Evolutionary conservation across 2,329 filamentous ascomycete genomes (phyloP), one percentile per base, ranked within the genome.

Genomic region (Rhinocladiella mackenziei): DNA sequence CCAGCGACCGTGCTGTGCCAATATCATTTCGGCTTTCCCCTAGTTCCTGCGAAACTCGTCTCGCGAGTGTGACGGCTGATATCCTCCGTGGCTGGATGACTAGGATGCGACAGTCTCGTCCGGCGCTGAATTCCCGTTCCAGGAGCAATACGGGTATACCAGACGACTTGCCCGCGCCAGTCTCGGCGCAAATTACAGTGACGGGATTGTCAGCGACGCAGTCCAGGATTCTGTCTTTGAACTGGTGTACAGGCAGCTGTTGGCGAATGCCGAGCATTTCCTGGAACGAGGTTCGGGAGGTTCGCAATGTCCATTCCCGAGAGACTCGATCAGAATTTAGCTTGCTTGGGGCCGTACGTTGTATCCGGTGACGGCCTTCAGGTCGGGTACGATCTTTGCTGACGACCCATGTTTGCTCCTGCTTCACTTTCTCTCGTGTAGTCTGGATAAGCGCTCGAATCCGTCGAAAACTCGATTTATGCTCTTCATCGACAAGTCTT

Each of bases 61-160:
- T 82, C 29, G 92, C 92, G 35, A 98, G 72, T 10, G 92, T 97
- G 29, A 98, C 91, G 7, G 92, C 92, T 11, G 92, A 98, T 50
- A 98, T 98, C 62, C 92, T 82, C 31, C 92, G 81, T 25, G 92
- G 92, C 62, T 98, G 89, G 0, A 92, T 96, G 62, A 92, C 95
- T 62, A 91, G 97, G 8, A 98, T 82, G 60, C 94, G 96, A 67
- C 89, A 97, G 4, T 80, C 72, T 53, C 81, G 83, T 3, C 89
- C 91, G 51, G 83, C 78, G 2, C 80, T 78, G 37, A 98, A 76
- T 60, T 96, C 84, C 58, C 95, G 80, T 63, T 98, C 92, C 5
- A 98, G 72, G 41, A 98, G 78, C 61, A 94, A 97, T 0, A 89
- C 83, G 4, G 92, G 92, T n/a, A 96, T 84, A 60, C 98, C 92